Base-by-base conservation (phyloP, 495 filamentous ascomycete species). In the Aspergillus homomorphus region DNA sequence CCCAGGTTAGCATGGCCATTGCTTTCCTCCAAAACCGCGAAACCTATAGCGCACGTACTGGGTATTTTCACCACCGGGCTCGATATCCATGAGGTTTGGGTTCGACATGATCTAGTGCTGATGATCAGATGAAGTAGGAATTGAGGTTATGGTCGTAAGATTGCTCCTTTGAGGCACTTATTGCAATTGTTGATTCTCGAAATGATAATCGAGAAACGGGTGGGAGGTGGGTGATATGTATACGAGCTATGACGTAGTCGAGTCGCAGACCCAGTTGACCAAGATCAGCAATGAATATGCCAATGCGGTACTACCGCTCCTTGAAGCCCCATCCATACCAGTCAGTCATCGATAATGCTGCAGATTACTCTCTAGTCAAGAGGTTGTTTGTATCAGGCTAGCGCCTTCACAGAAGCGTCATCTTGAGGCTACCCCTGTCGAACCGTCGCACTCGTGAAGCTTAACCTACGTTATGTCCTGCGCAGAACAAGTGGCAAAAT, bases 41-140 rank as follows among this genome's bases (percentile, higher is more conserved):
- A 26, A 23, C 2, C 41, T 22, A 46, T 18, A 20, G 18, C 18
- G 15, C 21, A 45, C 74, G 51, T 73, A 87, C 83, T 86, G 86
- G 6, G 82, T 82, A 59, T 72, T 75, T 68, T 88, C 83, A 50
- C 86, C 86, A 57, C 86, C 86, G 41, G 82, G 78, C 56, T 79
- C 80, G 38, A 80, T 85, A 61, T 87, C 81, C 72, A 87, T 77
- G 5, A 89, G 72, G 59, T 73, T 72, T 10, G 72, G 52, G 33
- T 75, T 65, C 8, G 66, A 61, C 73, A 76, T 74, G 2, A 44
- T 62, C 49, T 46, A 19, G 3, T 21, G 6, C 38, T 5, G 28
- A 20, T 21, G 26, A 16, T 44, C 22, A 50, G 20, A 21, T 20
- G 30, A 3, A 16, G 19, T 50, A 52, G 30, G 3, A 18, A 46